phyloP scores from a whole-genome alignment of 257 asterid genomes.

The Penstemon barbatus region DNA sequence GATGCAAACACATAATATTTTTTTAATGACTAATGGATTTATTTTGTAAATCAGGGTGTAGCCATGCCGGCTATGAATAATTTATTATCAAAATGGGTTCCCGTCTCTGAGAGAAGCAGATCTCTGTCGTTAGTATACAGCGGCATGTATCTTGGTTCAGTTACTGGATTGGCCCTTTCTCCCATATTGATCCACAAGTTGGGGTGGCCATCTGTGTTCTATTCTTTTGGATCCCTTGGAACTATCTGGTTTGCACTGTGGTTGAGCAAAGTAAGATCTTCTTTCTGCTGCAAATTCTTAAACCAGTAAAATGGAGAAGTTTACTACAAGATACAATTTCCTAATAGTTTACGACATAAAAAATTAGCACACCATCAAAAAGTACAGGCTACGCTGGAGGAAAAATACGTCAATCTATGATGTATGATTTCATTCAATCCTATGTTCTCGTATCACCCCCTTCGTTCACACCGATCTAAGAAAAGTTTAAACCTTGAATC shows the following conservation, averaged over 20 bases:
- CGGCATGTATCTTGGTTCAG: conserved; percentile 99
- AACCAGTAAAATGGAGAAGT: conserved; percentile 7
- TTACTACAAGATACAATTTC: not conserved
- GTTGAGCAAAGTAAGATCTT: conserved; percentile 76
- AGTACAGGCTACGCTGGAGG: not conserved
- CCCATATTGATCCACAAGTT: conserved; percentile 76
- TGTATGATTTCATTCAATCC: not conserved
- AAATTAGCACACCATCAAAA: not conserved
- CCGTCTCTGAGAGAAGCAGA: conserved; percentile 98
- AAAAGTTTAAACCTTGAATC: not conserved
- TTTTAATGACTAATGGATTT: conserved; percentile 16
- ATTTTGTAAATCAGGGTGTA: conserved; percentile 47
- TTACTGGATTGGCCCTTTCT: conserved; percentile 85
- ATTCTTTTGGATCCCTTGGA: conserved; percentile 93
- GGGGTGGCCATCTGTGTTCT: conserved; percentile 97
- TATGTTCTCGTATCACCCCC: not conserved
- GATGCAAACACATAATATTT: conserved; percentile 11
- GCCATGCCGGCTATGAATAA: conserved; percentile 99
- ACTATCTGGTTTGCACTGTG: conserved; percentile 91
- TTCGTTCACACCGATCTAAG: not conserved
- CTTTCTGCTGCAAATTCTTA: conserved; percentile 23
- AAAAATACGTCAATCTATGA: not conserved
- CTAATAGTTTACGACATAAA: not conserved
- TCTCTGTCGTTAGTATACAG: conserved; percentile 95
- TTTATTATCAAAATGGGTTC: conserved; percentile 91